phyloP scores from a whole-genome alignment of 495 filamentous ascomycete species.

The Xylaria scruposa region DNA sequence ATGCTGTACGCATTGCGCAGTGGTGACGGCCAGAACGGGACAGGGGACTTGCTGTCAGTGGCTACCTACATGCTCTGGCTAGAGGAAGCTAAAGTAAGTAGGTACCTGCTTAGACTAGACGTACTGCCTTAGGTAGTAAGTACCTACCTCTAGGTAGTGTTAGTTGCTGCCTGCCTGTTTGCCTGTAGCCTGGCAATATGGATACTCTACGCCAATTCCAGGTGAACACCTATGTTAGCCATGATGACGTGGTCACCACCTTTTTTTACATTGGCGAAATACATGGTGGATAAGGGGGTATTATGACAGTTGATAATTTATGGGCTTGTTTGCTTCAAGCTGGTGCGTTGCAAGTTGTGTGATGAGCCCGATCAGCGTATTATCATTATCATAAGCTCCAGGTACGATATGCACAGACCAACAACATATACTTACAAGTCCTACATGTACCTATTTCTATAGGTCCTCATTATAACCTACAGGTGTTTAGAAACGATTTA shows the following conservation, averaged over 20 bases:
- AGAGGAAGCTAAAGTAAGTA: background rate
- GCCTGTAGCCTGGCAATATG: background rate
- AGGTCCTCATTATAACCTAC: background rate
- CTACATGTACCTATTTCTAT: background rate
- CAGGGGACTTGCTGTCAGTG: background rate
- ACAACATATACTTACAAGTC: background rate
- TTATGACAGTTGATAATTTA: background rate
- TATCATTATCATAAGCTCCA: background rate
- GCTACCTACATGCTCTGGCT: background rate
- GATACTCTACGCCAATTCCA: background rate
- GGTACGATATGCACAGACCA: background rate
- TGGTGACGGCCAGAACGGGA: conserved; percentile 2
- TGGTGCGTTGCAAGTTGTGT: background rate
- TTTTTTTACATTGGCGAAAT: background rate
- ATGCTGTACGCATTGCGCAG: conserved; percentile 13
- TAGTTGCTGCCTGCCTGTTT: conserved; percentile 9
- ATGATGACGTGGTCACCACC: background rate
- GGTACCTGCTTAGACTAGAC: background rate
- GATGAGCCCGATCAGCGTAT: background rate
- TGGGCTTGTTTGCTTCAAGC: background rate
- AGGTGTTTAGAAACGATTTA: background rate
- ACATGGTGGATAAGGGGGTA: background rate
- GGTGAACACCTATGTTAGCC: background rate
- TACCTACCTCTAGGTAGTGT: background rate
- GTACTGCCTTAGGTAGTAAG: no score